A percentile compares a stretch with the other conserved stretches of the same genome.
Evolutionary conservation across 345 rosid species (phyloP).

Genomic region (Luvunga scandens): DNA sequence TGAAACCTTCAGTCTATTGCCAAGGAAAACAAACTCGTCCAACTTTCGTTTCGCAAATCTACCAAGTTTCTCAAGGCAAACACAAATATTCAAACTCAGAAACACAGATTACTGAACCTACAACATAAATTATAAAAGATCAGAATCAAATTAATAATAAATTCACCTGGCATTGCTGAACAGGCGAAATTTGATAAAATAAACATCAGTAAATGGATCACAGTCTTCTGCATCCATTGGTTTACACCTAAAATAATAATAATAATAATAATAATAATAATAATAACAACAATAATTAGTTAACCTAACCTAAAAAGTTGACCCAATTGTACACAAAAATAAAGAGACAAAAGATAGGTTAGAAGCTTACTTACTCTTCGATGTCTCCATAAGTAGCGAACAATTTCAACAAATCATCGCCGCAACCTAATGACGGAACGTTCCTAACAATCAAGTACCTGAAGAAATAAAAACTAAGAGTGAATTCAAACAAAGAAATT

Average conservation of each 20-base stretch:
- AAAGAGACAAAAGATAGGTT: neutral
- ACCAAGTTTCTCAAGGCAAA: neutral
- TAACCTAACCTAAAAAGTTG: neutral
- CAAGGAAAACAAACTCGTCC: conserved; percentile 77
- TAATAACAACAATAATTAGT: neutral
- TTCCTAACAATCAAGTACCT: conserved; percentile 85
- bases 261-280: neutral
- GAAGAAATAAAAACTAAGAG: neutral
- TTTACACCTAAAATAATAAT: conserved; percentile 44
- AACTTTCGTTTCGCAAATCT: conserved; percentile 88
- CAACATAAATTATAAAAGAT: neutral
- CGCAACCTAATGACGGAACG: conserved; percentile 92
- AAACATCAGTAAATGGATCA: conserved; percentile 74
- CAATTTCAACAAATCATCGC: conserved; percentile 70
- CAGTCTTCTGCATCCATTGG: conserved; percentile 96
- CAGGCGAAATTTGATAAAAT: conserved; percentile 71
- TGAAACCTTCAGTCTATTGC: conserved; percentile 64
- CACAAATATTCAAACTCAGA: neutral
- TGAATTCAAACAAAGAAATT: neutral
- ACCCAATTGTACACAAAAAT: neutral
- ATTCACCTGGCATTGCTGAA: conserved; percentile 70
- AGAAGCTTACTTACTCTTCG: conserved; percentile 60
- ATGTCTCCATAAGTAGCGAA: conserved; percentile 73
- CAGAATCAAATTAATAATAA: neutral
- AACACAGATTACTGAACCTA: neutral